These are phyloP conservation scores for Larix kaempferi DNA, from an alignment of 75 land plant genomes.

Conservation along the genomic window DNA sequence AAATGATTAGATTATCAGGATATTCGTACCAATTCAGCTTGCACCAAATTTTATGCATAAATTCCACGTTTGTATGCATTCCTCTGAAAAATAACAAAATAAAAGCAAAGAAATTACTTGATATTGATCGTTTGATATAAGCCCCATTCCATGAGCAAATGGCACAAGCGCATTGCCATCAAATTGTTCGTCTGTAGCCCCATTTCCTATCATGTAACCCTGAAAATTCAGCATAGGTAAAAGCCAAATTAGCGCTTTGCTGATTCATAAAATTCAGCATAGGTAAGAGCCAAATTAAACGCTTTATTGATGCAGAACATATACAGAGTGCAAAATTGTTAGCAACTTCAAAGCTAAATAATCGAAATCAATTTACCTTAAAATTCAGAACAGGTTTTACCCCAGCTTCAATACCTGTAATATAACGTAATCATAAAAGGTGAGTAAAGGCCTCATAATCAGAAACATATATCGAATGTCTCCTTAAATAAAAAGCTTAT, in stretches of 20 bases:
- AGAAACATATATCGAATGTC: not conserved
- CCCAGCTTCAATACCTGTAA: constrained; percentile 70
- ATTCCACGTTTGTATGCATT: too few species aligned
- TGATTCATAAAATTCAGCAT: not conserved
- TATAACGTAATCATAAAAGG: not conserved
- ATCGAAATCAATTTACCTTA: constrained; percentile 44
- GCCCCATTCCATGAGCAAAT: constrained; percentile 94
- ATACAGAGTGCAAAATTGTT: not conserved
- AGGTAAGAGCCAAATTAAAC: not conserved
- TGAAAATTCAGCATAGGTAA: constrained; percentile 12
- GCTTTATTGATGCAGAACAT: too few species aligned
- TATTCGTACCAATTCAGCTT: too few species aligned
- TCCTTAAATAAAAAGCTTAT: not conserved
- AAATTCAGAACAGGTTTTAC: constrained; percentile 65
- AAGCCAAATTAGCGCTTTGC: not conserved
- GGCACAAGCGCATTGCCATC: constrained; percentile 93
- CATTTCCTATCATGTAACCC: constrained; percentile 96
- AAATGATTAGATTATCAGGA: too few species aligned
- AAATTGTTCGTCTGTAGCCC: constrained; percentile 59
- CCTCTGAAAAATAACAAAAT: too few species aligned
- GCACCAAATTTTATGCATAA: too few species aligned
- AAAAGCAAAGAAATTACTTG: too few species aligned
- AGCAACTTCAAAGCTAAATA: too few species aligned
- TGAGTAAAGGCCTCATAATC: not conserved
- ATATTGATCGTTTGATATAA: constrained; percentile 56